Base-by-base conservation (phyloP, 345 rosid species). In the Acer yangbiense region DNA sequence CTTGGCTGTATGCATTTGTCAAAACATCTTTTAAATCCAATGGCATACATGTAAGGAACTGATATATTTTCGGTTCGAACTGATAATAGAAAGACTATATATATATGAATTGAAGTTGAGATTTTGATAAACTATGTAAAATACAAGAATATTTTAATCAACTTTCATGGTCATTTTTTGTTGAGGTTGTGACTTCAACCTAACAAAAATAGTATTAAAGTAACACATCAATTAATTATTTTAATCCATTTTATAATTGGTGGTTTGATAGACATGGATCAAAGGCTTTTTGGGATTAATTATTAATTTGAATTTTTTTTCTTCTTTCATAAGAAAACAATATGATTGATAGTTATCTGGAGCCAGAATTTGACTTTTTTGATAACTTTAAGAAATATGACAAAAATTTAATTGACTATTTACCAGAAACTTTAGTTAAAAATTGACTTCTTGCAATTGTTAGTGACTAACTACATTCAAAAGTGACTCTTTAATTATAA, bases 351-450 rank as follows among this genome's bases (percentile, higher is more conserved):
- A 11, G 44, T 54, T 32, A 41, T 65, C 54, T 12, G 11, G 21
- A 70, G 44, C 27, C 73, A 35, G 39, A 12, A 46, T 32, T 57
- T 39, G 75, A 57, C 75, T n/a, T 57, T 57, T 48, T 68, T 13
- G 35, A 7, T 58, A n/a, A 35, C 50, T 57, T 57, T 57, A n/a
- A 18, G 16, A 55, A 55, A 39, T 14, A 16, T 4, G 41, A 58
- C 73, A 50, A 69, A n/a, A 67, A 9, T 18, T 68, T 54, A 4
- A 4, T 35, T 35, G 39, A 35, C 39, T 35, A 35, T 35, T 6
- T 35, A 35, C 39, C 39, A 4, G 10, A 43, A 43, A 43, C 46
- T 43, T 43, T 1, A 2, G 11, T 8, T 8, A 8, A 43, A 4
- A 50, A 50, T 50, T 13, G 55, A 50, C 55, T 50, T 50, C 14